Conservation (phyloP, 257 asterid species). For the Nyctanthes arbortristis region DNA sequence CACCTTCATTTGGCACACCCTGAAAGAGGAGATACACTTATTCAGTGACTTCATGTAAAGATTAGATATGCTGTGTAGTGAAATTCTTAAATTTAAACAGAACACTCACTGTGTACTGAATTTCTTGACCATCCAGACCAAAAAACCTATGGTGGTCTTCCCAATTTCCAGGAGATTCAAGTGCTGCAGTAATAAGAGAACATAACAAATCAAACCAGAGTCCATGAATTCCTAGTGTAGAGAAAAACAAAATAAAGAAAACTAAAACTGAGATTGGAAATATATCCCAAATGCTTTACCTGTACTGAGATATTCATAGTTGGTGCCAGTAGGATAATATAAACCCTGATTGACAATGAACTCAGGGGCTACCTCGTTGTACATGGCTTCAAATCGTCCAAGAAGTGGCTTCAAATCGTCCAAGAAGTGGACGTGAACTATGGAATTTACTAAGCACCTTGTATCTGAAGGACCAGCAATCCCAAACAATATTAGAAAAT, state of each 20-base stretch:
- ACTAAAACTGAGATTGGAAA: too few species aligned
- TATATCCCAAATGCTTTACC: constrained; percentile 40
- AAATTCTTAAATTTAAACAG: neutral
- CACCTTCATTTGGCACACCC: constrained; percentile 67
- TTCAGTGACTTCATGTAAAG: constrained; percentile 1
- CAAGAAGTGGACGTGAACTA: constrained; percentile 38
- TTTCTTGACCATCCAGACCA: constrained; percentile 73
- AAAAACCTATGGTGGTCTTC: constrained; percentile 60
- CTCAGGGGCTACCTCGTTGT: constrained; percentile 70
- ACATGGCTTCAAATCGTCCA: constrained; percentile 63
- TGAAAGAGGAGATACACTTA: constrained; percentile 35
- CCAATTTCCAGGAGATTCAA: constrained; percentile 78
- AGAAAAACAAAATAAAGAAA: too few species aligned
- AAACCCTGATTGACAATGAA: constrained; percentile 66
- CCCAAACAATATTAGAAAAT: neutral
- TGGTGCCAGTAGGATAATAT: constrained; percentile 67
- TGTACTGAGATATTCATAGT: constrained; percentile 79
- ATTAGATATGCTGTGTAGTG: neutral
- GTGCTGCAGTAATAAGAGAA: constrained; percentile 40
- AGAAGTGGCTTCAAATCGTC: constrained; percentile 43
- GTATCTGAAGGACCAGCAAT: constrained; percentile 46
- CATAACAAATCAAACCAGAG: neutral
- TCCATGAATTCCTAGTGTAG: neutral
- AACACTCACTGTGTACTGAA: constrained; percentile 64
- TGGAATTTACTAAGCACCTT: constrained; percentile 44